Evolutionary conservation across 1,284 basidiomycete species (phyloP).

Genomic region (Xerocomus cyaneibrunnescens): DNA sequence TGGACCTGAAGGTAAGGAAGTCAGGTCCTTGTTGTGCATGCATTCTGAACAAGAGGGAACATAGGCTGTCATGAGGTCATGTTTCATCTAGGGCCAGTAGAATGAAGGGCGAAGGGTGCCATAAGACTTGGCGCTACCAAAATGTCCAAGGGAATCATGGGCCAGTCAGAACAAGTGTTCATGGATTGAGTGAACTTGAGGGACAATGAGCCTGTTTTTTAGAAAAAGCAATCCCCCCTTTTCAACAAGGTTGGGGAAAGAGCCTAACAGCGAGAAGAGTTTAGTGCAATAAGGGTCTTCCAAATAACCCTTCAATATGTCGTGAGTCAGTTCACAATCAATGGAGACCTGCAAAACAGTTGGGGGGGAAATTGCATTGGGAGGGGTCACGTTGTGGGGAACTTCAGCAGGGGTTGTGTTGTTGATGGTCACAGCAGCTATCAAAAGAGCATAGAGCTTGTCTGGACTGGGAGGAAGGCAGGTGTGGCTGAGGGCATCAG

Average conservation of each 20-base stretch:
- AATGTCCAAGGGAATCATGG: not conserved
- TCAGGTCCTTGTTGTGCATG: not conserved
- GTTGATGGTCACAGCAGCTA: no score
- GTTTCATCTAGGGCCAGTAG: not conserved
- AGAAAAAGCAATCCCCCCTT: not conserved
- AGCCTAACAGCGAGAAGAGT: slow-evolving; percentile 7
- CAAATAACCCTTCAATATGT: no score
- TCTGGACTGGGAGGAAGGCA: no score
- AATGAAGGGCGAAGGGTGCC: fast-evolving
- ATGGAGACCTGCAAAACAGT: no score
- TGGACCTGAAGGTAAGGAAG: not conserved
- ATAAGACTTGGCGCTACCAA: no score
- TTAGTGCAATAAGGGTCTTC: slow-evolving; percentile 31
- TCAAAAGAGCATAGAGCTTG: no score
- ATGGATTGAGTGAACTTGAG: not conserved
- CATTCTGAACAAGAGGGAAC: not conserved
- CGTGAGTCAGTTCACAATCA: no score
- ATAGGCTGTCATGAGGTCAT: not conserved
- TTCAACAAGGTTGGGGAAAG: not conserved
- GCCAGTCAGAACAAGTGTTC: not conserved
- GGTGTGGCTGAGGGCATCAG: not conserved
- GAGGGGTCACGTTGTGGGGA: slow-evolving; percentile 5
- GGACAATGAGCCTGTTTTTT: not conserved
- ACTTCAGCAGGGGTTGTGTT: no score
- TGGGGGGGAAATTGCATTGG: slow-evolving; percentile 16